Conservation (phyloP, 345 rosid species). For the Salix koriyanagi region DNA sequence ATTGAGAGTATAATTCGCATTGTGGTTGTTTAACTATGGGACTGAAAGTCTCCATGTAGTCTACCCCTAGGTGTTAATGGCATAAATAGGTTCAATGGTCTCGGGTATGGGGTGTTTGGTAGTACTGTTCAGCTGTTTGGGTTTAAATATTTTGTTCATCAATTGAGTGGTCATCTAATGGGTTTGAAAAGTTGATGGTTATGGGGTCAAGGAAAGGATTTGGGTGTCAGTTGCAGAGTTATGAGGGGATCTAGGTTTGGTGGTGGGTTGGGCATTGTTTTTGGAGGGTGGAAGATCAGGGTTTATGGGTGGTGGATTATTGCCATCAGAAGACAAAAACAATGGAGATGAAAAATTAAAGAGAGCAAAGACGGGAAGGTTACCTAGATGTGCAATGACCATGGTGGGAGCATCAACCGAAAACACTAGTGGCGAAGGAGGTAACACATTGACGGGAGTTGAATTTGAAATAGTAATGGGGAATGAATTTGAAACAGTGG, state of each 20-base stretch:
- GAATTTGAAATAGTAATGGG: no score
- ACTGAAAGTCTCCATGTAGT: neutral
- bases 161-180: neutral
- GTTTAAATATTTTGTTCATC: neutral
- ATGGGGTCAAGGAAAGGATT: neutral
- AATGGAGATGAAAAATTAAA: no score
- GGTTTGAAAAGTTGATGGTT: neutral
- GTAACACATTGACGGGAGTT: no score
- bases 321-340: no score
- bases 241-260: neutral
- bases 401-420: neutral
- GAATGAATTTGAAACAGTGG: neutral
- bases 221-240: neutral
- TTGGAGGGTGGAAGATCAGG: neutral
- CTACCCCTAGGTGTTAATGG: neutral
- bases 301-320: neutral
- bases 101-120: neutral
- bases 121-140: neutral
- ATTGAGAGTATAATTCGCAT: neutral
- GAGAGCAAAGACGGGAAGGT: neutral
- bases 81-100: neutral
- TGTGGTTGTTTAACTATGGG: neutral
- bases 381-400: neutral
- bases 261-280: no score
- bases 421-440: neutral